These are phyloP conservation scores for Ceratocystis albifundus DNA, from an alignment of 2,329 filamentous ascomycete genomes.

Conservation along the genomic window DNA sequence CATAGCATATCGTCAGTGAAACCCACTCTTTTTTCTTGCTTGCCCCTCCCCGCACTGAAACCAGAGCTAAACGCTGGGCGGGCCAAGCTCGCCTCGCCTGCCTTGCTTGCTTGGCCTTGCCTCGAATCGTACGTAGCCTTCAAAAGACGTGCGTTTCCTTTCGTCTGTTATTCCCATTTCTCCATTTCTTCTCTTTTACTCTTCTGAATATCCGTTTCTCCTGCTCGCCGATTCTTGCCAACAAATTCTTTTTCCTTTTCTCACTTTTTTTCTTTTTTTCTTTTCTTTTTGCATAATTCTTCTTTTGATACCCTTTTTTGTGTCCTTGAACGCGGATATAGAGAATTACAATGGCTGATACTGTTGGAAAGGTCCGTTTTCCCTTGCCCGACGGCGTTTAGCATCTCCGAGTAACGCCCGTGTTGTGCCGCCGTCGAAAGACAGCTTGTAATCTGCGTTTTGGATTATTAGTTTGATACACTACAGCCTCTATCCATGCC, in stretches of 20 bases:
- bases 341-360: slow-evolving; percentile 23
- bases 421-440: neutral
- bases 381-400: slow-evolving; percentile 3
- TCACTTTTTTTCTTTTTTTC: slow-evolving; percentile 4
- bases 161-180: neutral
- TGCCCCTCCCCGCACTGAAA: neutral
- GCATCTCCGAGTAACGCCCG: neutral
- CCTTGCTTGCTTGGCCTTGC: neutral
- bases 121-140: slow-evolving; percentile 5
- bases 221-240: neutral
- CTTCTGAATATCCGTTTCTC: neutral
- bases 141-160: neutral
- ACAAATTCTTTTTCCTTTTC: neutral
- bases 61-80: neutral
- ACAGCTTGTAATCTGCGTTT: too few species aligned
- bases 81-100: neutral
- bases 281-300: neutral
- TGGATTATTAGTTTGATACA: too few species aligned
- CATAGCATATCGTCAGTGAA: neutral
- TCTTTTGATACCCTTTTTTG: neutral
- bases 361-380: slow-evolving; percentile 21
- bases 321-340: neutral
- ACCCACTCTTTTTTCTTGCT: neutral
- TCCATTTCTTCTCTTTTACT: neutral
- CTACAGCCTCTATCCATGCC: too few species aligned